These are phyloP conservation scores for Serendipita vermifera DNA, from an alignment of 768 basidiomycete species.

Conservation along the genomic window DNA sequence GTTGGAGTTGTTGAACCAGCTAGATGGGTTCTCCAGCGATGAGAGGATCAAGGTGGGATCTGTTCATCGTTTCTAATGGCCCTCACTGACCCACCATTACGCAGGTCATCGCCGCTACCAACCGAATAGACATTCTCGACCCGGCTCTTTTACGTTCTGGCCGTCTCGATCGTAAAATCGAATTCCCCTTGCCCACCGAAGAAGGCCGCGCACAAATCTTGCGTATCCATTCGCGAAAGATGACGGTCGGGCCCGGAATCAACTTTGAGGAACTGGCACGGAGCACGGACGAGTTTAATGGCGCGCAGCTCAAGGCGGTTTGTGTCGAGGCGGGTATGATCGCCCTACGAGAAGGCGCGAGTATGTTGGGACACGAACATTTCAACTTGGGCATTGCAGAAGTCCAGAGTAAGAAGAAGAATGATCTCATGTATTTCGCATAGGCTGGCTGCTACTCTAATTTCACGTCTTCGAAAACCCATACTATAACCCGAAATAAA, in stretches of 20 bases:
- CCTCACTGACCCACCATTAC: too few relatives aligned
- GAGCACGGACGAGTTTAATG: slow-evolving; percentile 97
- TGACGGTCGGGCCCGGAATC: slow-evolving; percentile 75
- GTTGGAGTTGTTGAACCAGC: slow-evolving; percentile 94
- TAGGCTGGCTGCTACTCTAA: slow-evolving; percentile 26
- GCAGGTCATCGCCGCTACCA: slow-evolving; percentile 98
- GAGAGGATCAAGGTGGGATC: slow-evolving; percentile 82
- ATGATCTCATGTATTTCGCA: slow-evolving; percentile 88
- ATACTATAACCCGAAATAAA: too few relatives aligned
- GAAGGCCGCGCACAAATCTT: slow-evolving; percentile 92
- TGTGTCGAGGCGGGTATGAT: slow-evolving; percentile 99
- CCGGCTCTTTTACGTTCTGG: slow-evolving; percentile 97
- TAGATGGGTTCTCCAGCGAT: slow-evolving; percentile 95
- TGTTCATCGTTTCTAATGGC: slow-evolving; percentile 5
- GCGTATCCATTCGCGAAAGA: slow-evolving; percentile 94
- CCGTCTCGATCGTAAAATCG: slow-evolving; percentile 94
- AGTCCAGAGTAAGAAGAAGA: slow-evolving; percentile 99
- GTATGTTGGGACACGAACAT: slow-evolving; percentile 82
- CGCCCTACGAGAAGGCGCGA: slow-evolving; percentile 83
- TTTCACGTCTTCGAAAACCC: too few relatives aligned
- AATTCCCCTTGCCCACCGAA: slow-evolving; percentile 95
- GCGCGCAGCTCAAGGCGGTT: slow-evolving; percentile 91
- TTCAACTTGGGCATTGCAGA: slow-evolving; percentile 88
- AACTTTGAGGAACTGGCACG: slow-evolving; percentile 95
- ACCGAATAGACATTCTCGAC: slow-evolving; percentile 96